Conservation (phyloP, 2,329 filamentous ascomycete species). For the Colletotrichum sp. region DNA sequence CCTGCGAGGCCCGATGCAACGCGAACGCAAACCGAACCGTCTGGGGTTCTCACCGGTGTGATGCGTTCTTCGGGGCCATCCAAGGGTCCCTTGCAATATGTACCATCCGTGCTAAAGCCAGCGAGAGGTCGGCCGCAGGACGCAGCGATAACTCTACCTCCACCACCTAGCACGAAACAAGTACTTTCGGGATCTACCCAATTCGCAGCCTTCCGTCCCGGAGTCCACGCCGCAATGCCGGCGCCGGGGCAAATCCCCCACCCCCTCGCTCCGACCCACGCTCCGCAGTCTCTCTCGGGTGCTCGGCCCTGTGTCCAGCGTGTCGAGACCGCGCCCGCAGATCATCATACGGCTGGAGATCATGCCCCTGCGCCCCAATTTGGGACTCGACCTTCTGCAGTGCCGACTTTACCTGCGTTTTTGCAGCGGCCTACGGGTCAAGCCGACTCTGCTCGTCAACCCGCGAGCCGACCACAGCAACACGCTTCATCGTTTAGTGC, state of each 20-base stretch:
- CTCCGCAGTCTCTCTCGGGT: not conserved
- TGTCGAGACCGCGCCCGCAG: not conserved
- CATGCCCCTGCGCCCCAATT: rapidly evolving
- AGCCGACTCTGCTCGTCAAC: not conserved
- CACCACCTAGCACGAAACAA: not conserved
- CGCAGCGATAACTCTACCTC: not conserved
- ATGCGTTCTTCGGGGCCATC: not conserved
- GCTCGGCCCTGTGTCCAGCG: not conserved
- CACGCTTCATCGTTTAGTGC: not conserved
- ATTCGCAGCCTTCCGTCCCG: not conserved
- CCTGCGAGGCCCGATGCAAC: not conserved
- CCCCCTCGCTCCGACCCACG: not conserved
- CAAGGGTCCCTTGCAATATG: constrained; percentile 14
- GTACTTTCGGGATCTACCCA: not conserved
- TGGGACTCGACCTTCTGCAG: not conserved
- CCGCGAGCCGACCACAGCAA: rapidly evolving
- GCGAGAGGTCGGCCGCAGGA: constrained; percentile 25
- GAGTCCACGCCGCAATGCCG: not conserved
- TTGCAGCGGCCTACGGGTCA: not conserved
- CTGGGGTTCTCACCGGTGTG: not conserved
- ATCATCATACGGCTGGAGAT: not conserved
- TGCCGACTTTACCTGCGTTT: not conserved
- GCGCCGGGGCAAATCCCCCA: not conserved
- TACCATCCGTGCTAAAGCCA: constrained; percentile 34
- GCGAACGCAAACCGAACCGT: not conserved